Evolutionary conservation across 2,329 filamentous ascomycete genomes (phyloP).

Genomic region (Fusarium pseudoanthophilum): DNA sequence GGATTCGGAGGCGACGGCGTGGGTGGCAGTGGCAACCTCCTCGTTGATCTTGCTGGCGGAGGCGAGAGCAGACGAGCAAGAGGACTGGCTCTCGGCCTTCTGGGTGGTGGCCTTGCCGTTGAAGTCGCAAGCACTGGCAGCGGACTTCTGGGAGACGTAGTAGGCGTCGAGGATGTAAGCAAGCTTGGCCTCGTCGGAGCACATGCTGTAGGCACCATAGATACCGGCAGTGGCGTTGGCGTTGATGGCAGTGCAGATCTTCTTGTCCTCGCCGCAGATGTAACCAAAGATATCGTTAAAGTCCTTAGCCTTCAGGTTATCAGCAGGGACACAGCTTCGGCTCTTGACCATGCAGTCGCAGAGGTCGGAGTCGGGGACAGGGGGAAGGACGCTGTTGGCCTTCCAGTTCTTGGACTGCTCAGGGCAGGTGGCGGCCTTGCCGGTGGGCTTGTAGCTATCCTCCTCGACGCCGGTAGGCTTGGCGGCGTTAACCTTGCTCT

Average conservation of each 20-base stretch:
- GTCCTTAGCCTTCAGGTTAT: slow-evolving; percentile 65
- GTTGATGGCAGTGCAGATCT: slow-evolving; percentile 74
- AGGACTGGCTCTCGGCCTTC: slow-evolving; percentile 57
- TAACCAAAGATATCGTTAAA: slow-evolving; percentile 77
- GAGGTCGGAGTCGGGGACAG: slow-evolving; percentile 79
- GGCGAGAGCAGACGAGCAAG: slow-evolving; percentile 68
- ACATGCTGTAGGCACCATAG: slow-evolving; percentile 85
- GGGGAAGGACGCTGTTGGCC: slow-evolving; percentile 75
- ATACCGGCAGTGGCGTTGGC: slow-evolving; percentile 73
- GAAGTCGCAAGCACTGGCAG: slow-evolving; percentile 74
- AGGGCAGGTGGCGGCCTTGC: slow-evolving; percentile 79
- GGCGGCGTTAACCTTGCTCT: slow-evolving; percentile 74
- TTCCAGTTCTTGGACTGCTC: slow-evolving; percentile 72
- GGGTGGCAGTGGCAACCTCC: slow-evolving; percentile 59
- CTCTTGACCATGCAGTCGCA: slow-evolving; percentile 88
- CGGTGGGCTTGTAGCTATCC: slow-evolving; percentile 76
- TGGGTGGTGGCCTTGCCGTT: slow-evolving; percentile 70
- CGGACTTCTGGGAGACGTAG: slow-evolving; percentile 67
- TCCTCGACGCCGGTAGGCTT: slow-evolving; percentile 73
- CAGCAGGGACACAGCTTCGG: slow-evolving; percentile 75
- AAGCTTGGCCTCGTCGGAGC: slow-evolving; percentile 75
- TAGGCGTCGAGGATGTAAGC: slow-evolving; percentile 80
- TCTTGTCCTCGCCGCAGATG: slow-evolving; percentile 70
- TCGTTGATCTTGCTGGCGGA: slow-evolving; percentile 70
- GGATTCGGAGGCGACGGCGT: slow-evolving; percentile 46